phyloP scores from a whole-genome alignment of 1,139 yeast species.

The Kluyveromyces sp. region DNA sequence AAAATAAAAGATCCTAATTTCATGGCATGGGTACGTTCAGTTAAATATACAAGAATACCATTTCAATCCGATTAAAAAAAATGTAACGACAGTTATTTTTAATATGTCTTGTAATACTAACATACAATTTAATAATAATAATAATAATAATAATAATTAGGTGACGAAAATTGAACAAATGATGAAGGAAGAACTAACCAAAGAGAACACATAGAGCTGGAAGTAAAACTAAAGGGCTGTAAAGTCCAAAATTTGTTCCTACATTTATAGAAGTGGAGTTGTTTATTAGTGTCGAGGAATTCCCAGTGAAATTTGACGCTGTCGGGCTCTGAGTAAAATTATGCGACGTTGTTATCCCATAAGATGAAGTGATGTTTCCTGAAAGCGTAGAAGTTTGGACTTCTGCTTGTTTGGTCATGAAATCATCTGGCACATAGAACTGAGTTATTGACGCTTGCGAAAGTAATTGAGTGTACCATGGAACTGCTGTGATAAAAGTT shows the following conservation, averaged over 20 bases:
- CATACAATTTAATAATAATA: neutral
- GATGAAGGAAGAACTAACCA: slow-evolving; percentile 4
- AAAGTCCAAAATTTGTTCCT: neutral
- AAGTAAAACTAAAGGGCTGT: slow-evolving; percentile 3
- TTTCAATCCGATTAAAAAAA: neutral
- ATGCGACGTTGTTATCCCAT: too few species aligned
- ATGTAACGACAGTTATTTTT: neutral
- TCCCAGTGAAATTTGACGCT: neutral
- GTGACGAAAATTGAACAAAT: slow-evolving; percentile 6
- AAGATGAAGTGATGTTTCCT: too few species aligned
- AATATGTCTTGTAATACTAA: neutral
- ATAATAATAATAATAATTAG: neutral
- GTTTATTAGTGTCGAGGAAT: neutral
- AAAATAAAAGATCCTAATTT: slow-evolving; percentile 23
- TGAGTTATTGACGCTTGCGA: slow-evolving; percentile 30
- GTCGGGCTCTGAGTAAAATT: neutral
- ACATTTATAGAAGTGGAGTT: neutral
- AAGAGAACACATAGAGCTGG: slow-evolving; percentile 3
- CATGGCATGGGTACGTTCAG: slow-evolving; percentile 24
- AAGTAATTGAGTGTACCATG: slow-evolving; percentile 37
- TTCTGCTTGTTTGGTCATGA: slow-evolving; percentile 15
- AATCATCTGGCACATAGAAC: slow-evolving; percentile 34
- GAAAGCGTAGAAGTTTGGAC: neutral
- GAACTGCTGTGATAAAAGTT: slow-evolving; percentile 36
- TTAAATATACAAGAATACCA: too few species aligned